phyloP scores from a whole-genome alignment of 2,329 filamentous ascomycete species.

The Pyrenochaeta sp. region DNA sequence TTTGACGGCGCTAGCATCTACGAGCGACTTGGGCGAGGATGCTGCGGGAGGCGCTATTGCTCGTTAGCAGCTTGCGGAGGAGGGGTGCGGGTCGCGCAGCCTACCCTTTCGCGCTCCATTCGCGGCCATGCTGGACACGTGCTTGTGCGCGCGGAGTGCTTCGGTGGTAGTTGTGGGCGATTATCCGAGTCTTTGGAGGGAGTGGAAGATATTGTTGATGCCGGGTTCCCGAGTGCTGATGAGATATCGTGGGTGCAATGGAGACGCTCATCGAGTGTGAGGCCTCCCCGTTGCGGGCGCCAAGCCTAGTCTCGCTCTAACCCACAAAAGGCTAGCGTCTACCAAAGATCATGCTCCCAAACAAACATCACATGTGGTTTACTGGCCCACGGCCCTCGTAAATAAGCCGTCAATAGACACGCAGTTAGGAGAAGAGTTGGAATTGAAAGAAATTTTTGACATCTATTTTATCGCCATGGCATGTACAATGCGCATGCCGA shows the following conservation, averaged over 20 bases:
- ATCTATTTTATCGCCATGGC: no score
- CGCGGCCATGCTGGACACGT: constrained; percentile 36
- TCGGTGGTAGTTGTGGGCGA: constrained; percentile 20
- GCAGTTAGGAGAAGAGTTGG: no score
- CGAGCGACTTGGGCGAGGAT: constrained; percentile 31
- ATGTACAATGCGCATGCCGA: no score
- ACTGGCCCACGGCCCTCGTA: no score
- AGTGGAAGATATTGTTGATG: constrained; percentile 10
- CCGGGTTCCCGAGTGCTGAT: constrained; percentile 21
- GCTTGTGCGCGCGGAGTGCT: constrained; percentile 45
- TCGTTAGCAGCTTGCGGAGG: constrained; percentile 28
- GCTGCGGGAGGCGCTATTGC: constrained; percentile 32
- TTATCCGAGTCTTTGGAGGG: not conserved
- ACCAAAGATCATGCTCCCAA: no score
- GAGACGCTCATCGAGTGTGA: constrained; percentile 7
- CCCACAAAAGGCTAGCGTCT: constrained; percentile 4
- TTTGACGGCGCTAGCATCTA: constrained; percentile 41
- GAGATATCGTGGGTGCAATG: constrained; percentile 17
- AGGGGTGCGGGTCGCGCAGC: constrained; percentile 21
- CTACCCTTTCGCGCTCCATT: constrained; percentile 50
- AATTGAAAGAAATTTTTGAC: no score
- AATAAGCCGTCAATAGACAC: no score
- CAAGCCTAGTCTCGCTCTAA: constrained; percentile 14
- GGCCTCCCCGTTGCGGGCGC: constrained; percentile 17
- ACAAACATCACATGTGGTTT: no score